A percentile compares a stretch with the other conserved stretches of the same genome.
phyloP scores from a whole-genome alignment of 2,329 filamentous ascomycete species.

The Xylariales sp. region DNA sequence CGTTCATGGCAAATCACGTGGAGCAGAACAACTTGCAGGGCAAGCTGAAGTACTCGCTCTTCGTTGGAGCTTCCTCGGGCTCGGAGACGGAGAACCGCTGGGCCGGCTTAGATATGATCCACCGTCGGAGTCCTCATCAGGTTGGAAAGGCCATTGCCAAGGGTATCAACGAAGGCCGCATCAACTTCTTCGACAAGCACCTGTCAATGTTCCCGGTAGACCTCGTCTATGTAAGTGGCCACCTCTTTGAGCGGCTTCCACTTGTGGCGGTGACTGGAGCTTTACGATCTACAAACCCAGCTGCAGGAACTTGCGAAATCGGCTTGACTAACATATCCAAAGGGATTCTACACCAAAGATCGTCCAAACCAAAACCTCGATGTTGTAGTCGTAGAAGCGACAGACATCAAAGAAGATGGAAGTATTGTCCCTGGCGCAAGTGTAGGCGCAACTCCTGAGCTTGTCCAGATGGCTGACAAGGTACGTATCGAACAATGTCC shows the following conservation, averaged over 20 bases:
- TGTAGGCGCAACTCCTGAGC: constrained; percentile 78
- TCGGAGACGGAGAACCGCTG: constrained; percentile 89
- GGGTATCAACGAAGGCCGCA: constrained; percentile 83
- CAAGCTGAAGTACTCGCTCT: constrained; percentile 78
- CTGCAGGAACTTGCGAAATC: not conserved
- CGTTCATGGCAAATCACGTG: constrained; percentile 80
- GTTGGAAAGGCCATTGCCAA: constrained; percentile 87
- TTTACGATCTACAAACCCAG: not conserved
- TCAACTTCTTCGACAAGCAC: constrained; percentile 93
- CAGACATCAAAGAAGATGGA: constrained; percentile 81
- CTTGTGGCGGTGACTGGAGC: not conserved
- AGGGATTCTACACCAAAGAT: constrained; percentile 80
- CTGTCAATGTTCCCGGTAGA: constrained; percentile 88
- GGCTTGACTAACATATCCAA: too few relatives aligned
- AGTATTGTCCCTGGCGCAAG: constrained; percentile 84
- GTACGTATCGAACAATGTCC: constrained; percentile 26
- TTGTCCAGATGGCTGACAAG: constrained; percentile 89
- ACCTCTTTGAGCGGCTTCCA: constrained; percentile 2
- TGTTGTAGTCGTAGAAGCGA: constrained; percentile 80
- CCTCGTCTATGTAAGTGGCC: constrained; percentile 63
- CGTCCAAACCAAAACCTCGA: constrained; percentile 70
- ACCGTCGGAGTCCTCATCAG: constrained; percentile 78
- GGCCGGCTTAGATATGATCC: constrained; percentile 87
- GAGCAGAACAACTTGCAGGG: constrained; percentile 82
- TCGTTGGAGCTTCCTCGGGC: constrained; percentile 84